A percentile compares a stretch with the other conserved stretches of the same genome.
phyloP scores from a whole-genome alignment of 192 early-diverging fungal species.

The Backusella westeae region DNA sequence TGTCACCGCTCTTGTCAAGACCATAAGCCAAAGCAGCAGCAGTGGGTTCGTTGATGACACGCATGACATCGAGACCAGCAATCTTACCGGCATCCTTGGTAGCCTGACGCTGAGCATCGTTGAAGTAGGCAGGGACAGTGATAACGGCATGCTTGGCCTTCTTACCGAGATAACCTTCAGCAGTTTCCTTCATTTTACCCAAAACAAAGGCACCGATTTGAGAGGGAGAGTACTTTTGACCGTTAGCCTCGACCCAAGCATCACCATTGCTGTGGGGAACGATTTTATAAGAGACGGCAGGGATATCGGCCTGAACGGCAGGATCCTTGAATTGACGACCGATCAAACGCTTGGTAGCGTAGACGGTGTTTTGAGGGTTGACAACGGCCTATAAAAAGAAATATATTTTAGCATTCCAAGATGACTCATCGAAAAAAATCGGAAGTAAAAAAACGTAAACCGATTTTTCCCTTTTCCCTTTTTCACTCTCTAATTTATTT shows the following conservation, averaged over 20 bases:
- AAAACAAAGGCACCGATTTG: conserved; percentile 98
- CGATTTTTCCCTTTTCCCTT: not conserved
- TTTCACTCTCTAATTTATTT: not conserved
- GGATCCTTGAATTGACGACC: conserved; percentile 89
- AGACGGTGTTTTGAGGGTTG: conserved; percentile 98
- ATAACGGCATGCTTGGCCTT: conserved; percentile 85
- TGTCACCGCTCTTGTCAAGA: conserved; percentile 65
- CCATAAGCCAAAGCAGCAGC: conserved; percentile 87
- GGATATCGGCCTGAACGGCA: conserved; percentile 88
- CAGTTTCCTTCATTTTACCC: conserved; percentile 99
- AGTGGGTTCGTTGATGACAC: conserved; percentile 87
- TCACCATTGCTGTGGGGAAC: conserved; percentile 93
- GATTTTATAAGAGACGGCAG: conserved; percentile 93
- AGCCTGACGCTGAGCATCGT: conserved; percentile 84
- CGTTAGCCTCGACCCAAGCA: conserved; percentile 96
- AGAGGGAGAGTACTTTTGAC: conserved; percentile 93
- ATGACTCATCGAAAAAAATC: conserved; percentile 3
- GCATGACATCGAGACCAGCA: conserved; percentile 76
- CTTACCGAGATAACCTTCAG: conserved; percentile 77
- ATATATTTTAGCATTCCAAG: not conserved
- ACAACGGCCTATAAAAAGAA: conserved; percentile 72
- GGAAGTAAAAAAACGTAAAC: not conserved
- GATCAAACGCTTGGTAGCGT: conserved; percentile 96
- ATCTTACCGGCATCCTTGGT: conserved; percentile 85
- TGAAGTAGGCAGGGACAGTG: conserved; percentile 93